These are phyloP conservation scores for Suillus alpinus DNA, from an alignment of 768 basidiomycete species.

Conservation along the genomic window DNA sequence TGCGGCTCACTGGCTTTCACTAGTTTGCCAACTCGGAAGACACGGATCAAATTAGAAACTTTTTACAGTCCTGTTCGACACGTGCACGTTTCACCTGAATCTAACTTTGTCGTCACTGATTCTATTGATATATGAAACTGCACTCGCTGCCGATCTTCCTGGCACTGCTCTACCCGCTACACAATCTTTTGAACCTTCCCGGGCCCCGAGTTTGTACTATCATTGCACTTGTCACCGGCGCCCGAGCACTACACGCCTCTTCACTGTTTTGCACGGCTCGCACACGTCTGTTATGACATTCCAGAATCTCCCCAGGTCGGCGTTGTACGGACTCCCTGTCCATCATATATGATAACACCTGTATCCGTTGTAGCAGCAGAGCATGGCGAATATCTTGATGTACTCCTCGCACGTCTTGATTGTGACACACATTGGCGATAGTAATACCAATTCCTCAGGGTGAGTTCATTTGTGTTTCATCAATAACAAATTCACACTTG, in stretches of 20 bases:
- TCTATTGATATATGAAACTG: slow-evolving; percentile 50
- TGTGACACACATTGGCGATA: slow-evolving; percentile 57
- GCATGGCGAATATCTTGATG: slow-evolving; percentile 62
- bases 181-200: slow-evolving; percentile 41
- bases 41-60: slow-evolving; percentile 61
- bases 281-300: slow-evolving; percentile 29
- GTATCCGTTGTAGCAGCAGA: slow-evolving; percentile 76
- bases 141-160: slow-evolving; percentile 48
- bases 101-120: slow-evolving; percentile 42
- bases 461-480: slow-evolving; percentile 31
- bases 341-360: slow-evolving; percentile 72
- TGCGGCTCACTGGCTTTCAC: slow-evolving; percentile 52
- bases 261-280: slow-evolving; percentile 56
- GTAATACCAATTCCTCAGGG: slow-evolving; percentile 69
- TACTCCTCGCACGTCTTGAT: slow-evolving; percentile 63
- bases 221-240: slow-evolving; percentile 53
- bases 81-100: slow-evolving; percentile 36
- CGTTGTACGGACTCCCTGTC: slow-evolving; percentile 53
- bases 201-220: slow-evolving; percentile 16
- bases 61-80: slow-evolving; percentile 56
- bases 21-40: slow-evolving; percentile 69
- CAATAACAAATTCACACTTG: background rate
- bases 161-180: too few species aligned
- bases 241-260: slow-evolving; percentile 65
- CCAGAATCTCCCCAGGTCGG: slow-evolving; percentile 32